phyloP scores from a whole-genome alignment of 176 grass and related monocot species.

The Carex littledalei region DNA sequence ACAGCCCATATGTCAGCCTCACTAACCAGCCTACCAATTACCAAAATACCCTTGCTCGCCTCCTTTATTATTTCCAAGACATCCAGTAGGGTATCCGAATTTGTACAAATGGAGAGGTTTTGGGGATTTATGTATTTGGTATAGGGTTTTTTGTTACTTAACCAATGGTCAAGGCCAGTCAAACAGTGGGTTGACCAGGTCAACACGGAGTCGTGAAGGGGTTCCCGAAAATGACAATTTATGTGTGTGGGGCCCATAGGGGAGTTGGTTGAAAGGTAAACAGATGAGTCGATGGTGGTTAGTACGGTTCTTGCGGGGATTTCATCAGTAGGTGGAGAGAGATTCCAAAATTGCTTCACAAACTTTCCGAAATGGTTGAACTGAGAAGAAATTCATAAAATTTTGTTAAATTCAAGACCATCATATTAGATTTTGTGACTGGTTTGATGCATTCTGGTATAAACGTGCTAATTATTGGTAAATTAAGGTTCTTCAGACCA shows the following conservation, averaged over 20 bases:
- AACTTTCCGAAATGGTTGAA: slow-evolving; percentile 90
- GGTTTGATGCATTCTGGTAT: not conserved
- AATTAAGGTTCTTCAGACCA: not conserved
- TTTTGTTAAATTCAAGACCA: not conserved
- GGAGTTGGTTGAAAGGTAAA: slow-evolving; percentile 58
- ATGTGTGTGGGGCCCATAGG: slow-evolving; percentile 81
- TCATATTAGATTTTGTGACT: not conserved
- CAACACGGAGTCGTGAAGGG: slow-evolving; percentile 50
- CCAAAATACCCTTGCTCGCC: slow-evolving; percentile 57
- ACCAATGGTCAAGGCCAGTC: slow-evolving; percentile 72
- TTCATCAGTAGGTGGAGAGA: slow-evolving; percentile 71
- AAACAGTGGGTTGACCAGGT: slow-evolving; percentile 61
- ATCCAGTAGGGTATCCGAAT: slow-evolving; percentile 42
- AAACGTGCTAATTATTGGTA: not conserved
- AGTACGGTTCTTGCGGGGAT: slow-evolving; percentile 69
- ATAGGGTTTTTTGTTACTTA: slow-evolving; percentile 54
- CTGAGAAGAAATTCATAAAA: slow-evolving; percentile 36
- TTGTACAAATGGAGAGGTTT: slow-evolving; percentile 29
- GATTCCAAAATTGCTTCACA: slow-evolving; percentile 71
- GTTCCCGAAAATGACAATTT: slow-evolving; percentile 87
- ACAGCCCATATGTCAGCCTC: slow-evolving; percentile 82
- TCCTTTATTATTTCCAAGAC: slow-evolving; percentile 57
- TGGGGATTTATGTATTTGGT: slow-evolving; percentile 68
- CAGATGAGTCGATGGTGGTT: slow-evolving; percentile 83
- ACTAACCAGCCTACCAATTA: slow-evolving; percentile 63